A percentile compares a stretch with the other conserved stretches of the same genome.
Evolutionary conservation across 2,329 filamentous ascomycete species (phyloP).

Genomic region (Parafenestella ontariensis): DNA sequence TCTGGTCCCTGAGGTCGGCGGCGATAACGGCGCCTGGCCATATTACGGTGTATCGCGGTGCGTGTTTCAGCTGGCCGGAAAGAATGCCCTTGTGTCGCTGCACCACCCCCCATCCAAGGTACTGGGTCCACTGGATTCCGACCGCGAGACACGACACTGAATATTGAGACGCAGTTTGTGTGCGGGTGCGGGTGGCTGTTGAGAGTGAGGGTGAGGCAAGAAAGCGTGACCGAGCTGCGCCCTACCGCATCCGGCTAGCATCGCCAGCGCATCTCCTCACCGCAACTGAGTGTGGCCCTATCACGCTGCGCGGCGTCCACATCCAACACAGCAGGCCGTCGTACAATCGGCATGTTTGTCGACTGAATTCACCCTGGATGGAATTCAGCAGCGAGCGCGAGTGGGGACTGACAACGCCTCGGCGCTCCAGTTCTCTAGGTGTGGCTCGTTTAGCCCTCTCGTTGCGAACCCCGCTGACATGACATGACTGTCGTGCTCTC

Average conservation of each 20-base stretch:
- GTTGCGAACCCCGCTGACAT: conserved; percentile 37
- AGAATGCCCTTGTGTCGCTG: conserved; percentile 31
- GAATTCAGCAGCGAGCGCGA: conserved; percentile 18
- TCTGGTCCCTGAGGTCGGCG: conserved; percentile 1
- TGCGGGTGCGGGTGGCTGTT: conserved; percentile 36
- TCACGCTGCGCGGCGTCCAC: conserved; percentile 39
- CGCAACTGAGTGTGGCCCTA: conserved; percentile 43
- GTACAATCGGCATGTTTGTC: conserved; percentile 47
- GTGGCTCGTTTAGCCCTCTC: conserved; percentile 29
- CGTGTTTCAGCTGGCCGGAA: conserved; percentile 42
- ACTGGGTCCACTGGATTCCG: conserved; percentile 31
- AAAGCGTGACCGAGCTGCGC: conserved; percentile 39
- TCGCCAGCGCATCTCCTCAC: conserved; percentile 49
- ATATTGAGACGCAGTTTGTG: conserved; percentile 18
- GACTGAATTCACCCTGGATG: conserved; percentile 29
- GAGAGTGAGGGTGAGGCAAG: conserved; percentile 26
- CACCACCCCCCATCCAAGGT: conserved; percentile 29
- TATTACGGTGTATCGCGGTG: conserved; percentile 18
- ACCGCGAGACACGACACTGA: conserved; percentile 29
- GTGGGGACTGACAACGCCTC: conserved; percentile 22
- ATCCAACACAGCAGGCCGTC: conserved; percentile 44
- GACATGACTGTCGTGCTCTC: conserved; percentile 44
- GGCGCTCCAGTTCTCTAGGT: conserved; percentile 19
- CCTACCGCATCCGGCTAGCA: conserved; percentile 26
- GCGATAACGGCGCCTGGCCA: conserved; percentile 26